Evolutionary conservation across 1,284 basidiomycete genomes (phyloP).

Genomic region (Cerrena zonata): DNA sequence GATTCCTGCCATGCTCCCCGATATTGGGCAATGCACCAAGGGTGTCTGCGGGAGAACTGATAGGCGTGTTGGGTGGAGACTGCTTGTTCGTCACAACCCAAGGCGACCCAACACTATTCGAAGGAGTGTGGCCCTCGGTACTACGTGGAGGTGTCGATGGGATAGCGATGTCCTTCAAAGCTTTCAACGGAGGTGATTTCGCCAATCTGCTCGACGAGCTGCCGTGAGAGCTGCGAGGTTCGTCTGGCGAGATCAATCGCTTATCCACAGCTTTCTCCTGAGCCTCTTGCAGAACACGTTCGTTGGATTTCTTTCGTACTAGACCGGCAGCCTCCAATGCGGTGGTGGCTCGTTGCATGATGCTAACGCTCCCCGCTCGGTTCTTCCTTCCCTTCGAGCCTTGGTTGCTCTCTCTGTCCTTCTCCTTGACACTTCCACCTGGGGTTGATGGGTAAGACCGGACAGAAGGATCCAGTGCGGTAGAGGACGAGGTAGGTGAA

Average conservation of each 20-base stretch:
- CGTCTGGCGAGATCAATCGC: constrained; percentile 43
- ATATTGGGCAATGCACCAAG: constrained; percentile 55
- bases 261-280: constrained; percentile 40
- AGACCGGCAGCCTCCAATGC: constrained; percentile 77
- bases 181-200: constrained; percentile 61
- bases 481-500: constrained; percentile 56
- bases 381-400: constrained; percentile 55
- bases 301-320: constrained; percentile 73
- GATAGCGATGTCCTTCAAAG: constrained; percentile 42
- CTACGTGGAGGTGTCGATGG: constrained; percentile 47
- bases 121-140: constrained; percentile 35
- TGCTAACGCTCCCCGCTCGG: constrained; percentile 81
- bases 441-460: constrained; percentile 65
- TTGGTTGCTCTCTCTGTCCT: constrained; percentile 18
- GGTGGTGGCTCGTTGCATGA: constrained; percentile 89
- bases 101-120: constrained; percentile 51
- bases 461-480: constrained; percentile 34
- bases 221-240: constrained; percentile 57
- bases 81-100: constrained; percentile 58
- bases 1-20: constrained; percentile 33
- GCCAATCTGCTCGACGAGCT: constrained; percentile 55
- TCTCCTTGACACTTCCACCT: constrained; percentile 44
- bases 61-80: constrained; percentile 43
- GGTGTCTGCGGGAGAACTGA: constrained; percentile 48
- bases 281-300: constrained; percentile 55